phyloP scores from a whole-genome alignment of 2,329 filamentous ascomycete genomes.

The Cordyceps tenuipes region DNA sequence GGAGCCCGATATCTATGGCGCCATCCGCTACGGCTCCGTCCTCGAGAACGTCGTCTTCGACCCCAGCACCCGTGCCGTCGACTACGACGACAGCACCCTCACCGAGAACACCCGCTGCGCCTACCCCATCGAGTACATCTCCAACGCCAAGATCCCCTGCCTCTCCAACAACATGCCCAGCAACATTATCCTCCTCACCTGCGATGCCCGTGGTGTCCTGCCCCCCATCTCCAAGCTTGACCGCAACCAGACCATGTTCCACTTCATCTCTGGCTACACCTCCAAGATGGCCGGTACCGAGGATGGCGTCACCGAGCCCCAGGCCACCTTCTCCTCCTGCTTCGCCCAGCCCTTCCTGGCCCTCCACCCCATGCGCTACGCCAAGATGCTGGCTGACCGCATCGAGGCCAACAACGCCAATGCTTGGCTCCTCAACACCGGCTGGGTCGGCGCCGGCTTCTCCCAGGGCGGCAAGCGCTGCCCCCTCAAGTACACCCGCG shows the following conservation, averaged over 20 bases:
- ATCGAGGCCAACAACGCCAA: conserved; percentile 92
- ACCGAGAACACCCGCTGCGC: conserved; percentile 98
- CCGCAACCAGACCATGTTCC: conserved; percentile 97
- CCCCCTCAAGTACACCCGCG: conserved; percentile 96
- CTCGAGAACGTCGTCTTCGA: conserved; percentile 99
- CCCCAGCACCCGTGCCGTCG: conserved; percentile 76
- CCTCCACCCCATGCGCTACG: conserved; percentile 98
- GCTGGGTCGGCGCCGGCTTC: conserved; percentile 89
- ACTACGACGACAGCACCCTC: conserved; percentile 91
- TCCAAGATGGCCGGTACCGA: conserved; percentile 99
- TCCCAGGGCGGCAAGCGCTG: conserved; percentile 91
- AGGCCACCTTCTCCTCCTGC: conserved; percentile 98
- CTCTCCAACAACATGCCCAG: conserved; percentile 76
- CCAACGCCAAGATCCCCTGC: conserved; percentile 98
- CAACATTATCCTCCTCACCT: conserved; percentile 98
- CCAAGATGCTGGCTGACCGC: conserved; percentile 97
- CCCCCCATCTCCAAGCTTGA: conserved; percentile 96
- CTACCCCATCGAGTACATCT: conserved; percentile 98
- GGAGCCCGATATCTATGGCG: conserved; percentile 95
- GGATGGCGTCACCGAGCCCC: conserved; percentile 91
- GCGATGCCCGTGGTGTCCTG: conserved; percentile 93
- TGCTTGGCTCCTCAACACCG: conserved; percentile 97
- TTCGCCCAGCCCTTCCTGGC: conserved; percentile 99
- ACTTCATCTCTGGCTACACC: conserved; percentile 99
- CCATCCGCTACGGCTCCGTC: conserved; percentile 94